These are phyloP conservation scores for Talaromyces sp. DNA, from an alignment of 2,329 filamentous ascomycete genomes.

Conservation along the genomic window DNA sequence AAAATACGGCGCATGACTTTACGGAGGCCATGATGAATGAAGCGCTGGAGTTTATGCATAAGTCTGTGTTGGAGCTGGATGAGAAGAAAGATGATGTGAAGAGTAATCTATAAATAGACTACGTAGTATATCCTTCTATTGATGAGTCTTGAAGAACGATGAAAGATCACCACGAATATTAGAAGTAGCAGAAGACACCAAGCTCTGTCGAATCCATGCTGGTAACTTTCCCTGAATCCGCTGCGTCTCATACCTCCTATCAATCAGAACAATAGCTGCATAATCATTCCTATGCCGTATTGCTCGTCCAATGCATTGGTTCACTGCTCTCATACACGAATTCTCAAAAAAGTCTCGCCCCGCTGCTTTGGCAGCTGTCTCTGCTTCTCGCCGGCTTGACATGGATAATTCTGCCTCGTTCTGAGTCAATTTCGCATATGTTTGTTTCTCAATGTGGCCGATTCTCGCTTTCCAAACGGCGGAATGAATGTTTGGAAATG, in stretches of 20 bases:
- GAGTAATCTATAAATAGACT: constrained; percentile 17
- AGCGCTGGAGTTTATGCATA: constrained; percentile 54
- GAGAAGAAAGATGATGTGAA: constrained; percentile 37
- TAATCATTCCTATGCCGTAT: constrained; percentile 88
- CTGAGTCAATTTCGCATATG: constrained; percentile 30
- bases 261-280: constrained; percentile 82
- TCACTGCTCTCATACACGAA: constrained; percentile 92
- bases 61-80: constrained; percentile 35
- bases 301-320: constrained; percentile 90
- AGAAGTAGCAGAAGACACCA: constrained; percentile 41
- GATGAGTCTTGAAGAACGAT: constrained; percentile 34
- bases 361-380: constrained; percentile 45
- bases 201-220: constrained; percentile 77
- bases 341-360: constrained; percentile 88
- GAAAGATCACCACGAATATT: constrained; percentile 31
- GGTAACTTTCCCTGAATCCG: constrained; percentile 79
- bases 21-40: constrained; percentile 56
- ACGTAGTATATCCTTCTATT: not conserved
- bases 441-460: constrained; percentile 73
- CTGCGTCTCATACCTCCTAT: constrained; percentile 72
- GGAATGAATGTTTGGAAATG: constrained; percentile 85
- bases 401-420: not conserved
- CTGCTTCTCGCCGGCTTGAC: constrained; percentile 26
- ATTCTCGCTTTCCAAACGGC: constrained; percentile 92
- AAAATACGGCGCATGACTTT: constrained; percentile 59